Evolutionary conservation across 2,329 filamentous ascomycete species (phyloP), one percentile per base, ranked within the genome.

Genomic region (Aaosphaeria pasadenensis): DNA sequence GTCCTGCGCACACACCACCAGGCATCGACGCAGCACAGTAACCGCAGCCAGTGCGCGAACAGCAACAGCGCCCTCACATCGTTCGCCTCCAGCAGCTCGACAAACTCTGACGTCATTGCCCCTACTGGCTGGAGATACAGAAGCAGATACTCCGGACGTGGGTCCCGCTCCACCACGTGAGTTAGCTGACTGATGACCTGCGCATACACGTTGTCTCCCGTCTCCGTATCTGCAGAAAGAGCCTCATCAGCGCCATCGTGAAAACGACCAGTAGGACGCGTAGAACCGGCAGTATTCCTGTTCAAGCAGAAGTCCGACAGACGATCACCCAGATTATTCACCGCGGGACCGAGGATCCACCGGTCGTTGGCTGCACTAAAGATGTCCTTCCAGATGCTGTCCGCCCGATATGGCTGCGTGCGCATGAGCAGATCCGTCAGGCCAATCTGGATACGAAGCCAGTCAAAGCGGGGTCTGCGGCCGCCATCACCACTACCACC

Each of bases 41-140:
- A 30, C n/a, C 31, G 43, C n/a, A 52, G 33, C 52, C 49, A 54
- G 39, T 54, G 49, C 6, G 42, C 49, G 31, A 52, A 54, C 7
- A 54, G 39, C 32, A 54, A 1, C 43, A 54, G 31, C 4, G 52
- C 52, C 30, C 29, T 47, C 11, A 17, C 29, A 35, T 54, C 52
- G 13, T 31, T 13, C 11, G n/a, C 39, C 44, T 54, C 49, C 28
- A 54, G 31, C 24, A 54, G 29, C 9, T 7, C 30, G 9, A 40
- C 39, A 28, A 13, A 40, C 7, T 40, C 39, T 9, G 9, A 11
- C 24, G 39, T 13, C 24, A 40, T 13, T 4, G 39, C 39, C 11
- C 39, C 39, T 7, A 40, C 24, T 7, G 39, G 39, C 7, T 28
- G 39, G 9, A 40, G 7, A 24, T 40, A 40, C 9, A 7, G 24